Evolutionary conservation across 805 yeast genomes (phyloP), one percentile per base, ranked within the genome.

Genomic region (Blastobotrys muscicola): DNA sequence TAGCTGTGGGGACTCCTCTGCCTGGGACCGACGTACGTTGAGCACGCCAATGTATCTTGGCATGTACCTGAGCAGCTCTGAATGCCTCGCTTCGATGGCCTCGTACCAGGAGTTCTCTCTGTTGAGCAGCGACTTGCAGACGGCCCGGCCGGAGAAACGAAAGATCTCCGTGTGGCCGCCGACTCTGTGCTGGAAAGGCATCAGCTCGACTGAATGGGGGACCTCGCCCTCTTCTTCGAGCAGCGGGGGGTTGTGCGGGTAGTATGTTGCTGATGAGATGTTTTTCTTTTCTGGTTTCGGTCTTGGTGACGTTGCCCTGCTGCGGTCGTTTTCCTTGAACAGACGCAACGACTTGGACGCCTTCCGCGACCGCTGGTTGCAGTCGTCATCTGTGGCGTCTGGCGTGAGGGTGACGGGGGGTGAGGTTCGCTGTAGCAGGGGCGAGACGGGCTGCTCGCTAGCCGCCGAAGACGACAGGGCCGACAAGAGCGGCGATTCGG

Each of bases 91-190:
- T 63, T 92, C 97, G 38, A 92, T 80, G 3, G 80, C 78, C 60
- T 92, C 98, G 62, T 92, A 92, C 82, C 95, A 89, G 48, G 70
- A 65, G 63, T 92, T 85, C 58, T 92, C 99, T 45, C 95, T 72
- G 55, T 85, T 86, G 47, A 87, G 85, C 47, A 94, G 68, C 0
- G 92, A 92, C 62, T 92, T 92, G 62, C 97, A 92, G 12, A 92
- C 95, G 0, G 97, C 97, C 46, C 85, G 71, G 52, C 80, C 84
- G 3, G 94, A 82, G 59, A 92, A 92, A 50, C 90, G 75, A 66
- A 90, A 92, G 31, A 92, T 87, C 1, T 97, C 97, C 0, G 97
- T 90, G 60, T 92, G 99, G 0, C 99, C 99, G 6, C 99, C 99
- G 15, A 92, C 97, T 58, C 85, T 87, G 59, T 92, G 87, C 44